These are phyloP conservation scores for Ophiostoma triangulosporum DNA, from an alignment of 2,329 filamentous ascomycete species.

Conservation along the genomic window DNA sequence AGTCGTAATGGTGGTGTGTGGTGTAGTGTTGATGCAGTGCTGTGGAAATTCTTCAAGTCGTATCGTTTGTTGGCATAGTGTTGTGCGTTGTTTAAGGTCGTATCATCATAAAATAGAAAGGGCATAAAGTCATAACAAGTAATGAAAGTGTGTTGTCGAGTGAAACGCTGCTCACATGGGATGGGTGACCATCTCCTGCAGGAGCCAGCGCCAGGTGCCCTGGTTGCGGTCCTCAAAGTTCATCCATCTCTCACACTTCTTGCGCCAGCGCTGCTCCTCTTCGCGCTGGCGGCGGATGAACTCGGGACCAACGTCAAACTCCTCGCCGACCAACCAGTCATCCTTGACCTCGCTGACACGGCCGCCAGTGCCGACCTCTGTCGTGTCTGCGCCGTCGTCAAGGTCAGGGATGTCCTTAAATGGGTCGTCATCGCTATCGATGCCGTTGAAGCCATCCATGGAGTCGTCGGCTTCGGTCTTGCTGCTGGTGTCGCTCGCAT, in stretches of 20 bases:
- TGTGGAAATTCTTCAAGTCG: neutral
- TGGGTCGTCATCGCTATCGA: constrained; percentile 80
- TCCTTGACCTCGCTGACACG: constrained; percentile 31
- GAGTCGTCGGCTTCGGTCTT: constrained; percentile 40
- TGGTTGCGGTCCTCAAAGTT: constrained; percentile 41
- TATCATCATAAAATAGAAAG: neutral
- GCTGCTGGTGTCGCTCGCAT: constrained; percentile 5
- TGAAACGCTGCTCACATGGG: constrained; percentile 11
- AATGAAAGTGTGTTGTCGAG: no score
- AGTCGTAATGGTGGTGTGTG: neutral
- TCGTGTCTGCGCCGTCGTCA: constrained; percentile 49
- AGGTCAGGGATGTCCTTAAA: constrained; percentile 93
- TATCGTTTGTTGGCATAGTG: no score
- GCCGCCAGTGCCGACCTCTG: constrained; percentile 36
- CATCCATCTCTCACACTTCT: constrained; percentile 80
- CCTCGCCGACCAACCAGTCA: constrained; percentile 81
- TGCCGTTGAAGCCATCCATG: constrained; percentile 51
- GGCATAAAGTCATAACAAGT: neutral
- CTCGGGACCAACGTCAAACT: constrained; percentile 93
- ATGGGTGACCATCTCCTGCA: constrained; percentile 41
- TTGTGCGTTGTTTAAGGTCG: no score
- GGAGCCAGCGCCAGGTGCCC: constrained; percentile 66
- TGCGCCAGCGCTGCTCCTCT: constrained; percentile 83
- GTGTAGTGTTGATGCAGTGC: neutral
- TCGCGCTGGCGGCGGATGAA: constrained; percentile 81